Conservation (phyloP, 805 yeast species). For the Candida khao-thaluensis region DNA sequence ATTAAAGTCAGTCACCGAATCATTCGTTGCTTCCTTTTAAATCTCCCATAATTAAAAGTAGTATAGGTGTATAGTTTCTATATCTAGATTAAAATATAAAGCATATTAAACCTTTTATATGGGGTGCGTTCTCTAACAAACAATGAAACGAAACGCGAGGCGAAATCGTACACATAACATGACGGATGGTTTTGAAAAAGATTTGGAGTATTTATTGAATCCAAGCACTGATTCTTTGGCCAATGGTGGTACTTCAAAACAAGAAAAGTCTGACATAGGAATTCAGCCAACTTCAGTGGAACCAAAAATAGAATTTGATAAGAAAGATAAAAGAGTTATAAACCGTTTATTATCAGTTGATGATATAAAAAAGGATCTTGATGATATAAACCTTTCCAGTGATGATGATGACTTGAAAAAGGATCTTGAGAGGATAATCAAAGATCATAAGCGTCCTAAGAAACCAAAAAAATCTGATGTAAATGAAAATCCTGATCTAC, state of each 20-base stretch:
- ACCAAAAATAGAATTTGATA: slow-evolving; percentile 8
- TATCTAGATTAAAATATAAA: slow-evolving; percentile 11
- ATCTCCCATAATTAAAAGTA: slow-evolving; percentile 9
- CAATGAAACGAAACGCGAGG: too few relatives aligned
- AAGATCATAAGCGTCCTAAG: background rate
- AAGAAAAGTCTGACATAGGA: too few relatives aligned
- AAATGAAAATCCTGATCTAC: too few relatives aligned
- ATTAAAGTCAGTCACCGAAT: slow-evolving; percentile 88
- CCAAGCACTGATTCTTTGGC: too few relatives aligned
- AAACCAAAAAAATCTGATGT: background rate
- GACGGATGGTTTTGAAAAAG: slow-evolving; percentile 25
- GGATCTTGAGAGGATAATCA: slow-evolving; percentile 3
- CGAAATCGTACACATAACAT: too few relatives aligned
- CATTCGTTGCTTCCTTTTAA: slow-evolving; percentile 86
- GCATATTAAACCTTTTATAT: slow-evolving; percentile 9
- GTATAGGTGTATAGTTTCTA: slow-evolving; percentile 10
- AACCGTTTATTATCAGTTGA: slow-evolving; percentile 19
- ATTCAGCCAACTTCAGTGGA: too few relatives aligned
- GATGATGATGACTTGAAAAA: slow-evolving; percentile 20
- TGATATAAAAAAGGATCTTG: slow-evolving; percentile 21
- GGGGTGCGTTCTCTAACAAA: too few relatives aligned
- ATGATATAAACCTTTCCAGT: slow-evolving; percentile 25
- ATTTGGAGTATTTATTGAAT: slow-evolving; percentile 25
- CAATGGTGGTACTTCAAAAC: too few relatives aligned
- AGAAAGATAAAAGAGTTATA: slow-evolving; percentile 14